Conservation (phyloP, 305 asterid species). For the Solanum aculeatissimum region DNA sequence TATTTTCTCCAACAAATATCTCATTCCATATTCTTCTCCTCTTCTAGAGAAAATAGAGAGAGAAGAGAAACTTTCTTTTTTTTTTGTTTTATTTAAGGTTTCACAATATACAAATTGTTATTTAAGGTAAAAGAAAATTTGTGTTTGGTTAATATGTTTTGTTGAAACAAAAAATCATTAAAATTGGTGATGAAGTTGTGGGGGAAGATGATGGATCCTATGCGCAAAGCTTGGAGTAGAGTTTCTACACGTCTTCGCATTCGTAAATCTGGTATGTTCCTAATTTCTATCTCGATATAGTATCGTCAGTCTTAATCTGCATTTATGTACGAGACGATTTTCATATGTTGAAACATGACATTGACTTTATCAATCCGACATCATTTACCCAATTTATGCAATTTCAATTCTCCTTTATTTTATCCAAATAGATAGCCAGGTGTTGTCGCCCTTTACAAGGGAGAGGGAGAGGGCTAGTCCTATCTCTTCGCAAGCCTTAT, state of each 20-base stretch:
- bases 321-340: too few relatives aligned
- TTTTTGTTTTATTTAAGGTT: not conserved
- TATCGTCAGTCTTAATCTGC: too few relatives aligned
- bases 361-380: not conserved
- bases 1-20: not conserved
- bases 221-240: slow-evolving; percentile 45
- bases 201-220: slow-evolving; percentile 41
- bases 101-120: not conserved
- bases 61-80: not conserved
- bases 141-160: not conserved
- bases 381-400: not conserved
- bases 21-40: not conserved
- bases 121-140: not conserved
- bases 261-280: slow-evolving; percentile 35
- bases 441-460: not conserved
- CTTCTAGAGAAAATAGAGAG: not conserved
- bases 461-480: not conserved
- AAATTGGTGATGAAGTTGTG: slow-evolving; percentile 28
- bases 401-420: not conserved
- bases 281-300: too few relatives aligned
- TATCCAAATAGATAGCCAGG: not conserved
- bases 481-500: not conserved
- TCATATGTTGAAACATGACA: not conserved
- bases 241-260: slow-evolving; percentile 31
- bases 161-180: not conserved